Conservation (phyloP, 2,329 filamentous ascomycete species). For the Catunica adiposa region DNA sequence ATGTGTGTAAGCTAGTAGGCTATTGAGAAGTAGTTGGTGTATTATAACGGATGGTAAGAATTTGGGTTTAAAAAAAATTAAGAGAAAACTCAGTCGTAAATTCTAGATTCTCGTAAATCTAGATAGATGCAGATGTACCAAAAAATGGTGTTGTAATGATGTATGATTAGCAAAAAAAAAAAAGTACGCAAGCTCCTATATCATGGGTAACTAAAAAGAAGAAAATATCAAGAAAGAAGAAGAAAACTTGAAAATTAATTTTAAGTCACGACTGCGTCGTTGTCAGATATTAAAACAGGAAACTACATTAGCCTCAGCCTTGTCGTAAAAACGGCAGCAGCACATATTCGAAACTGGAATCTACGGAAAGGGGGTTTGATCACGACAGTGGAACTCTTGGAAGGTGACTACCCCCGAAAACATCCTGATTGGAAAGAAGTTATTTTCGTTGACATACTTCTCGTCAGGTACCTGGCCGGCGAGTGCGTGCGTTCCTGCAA, state of each 20-base stretch:
- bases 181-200: neutral
- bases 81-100: neutral
- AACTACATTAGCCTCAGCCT: neutral
- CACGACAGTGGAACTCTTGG: neutral
- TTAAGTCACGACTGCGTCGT: too few species aligned
- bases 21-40: too few species aligned
- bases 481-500: neutral
- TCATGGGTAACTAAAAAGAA: neutral
- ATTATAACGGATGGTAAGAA: too few species aligned
- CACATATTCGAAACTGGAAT: neutral
- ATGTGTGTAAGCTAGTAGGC: too few species aligned
- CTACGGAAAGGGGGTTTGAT: neutral
- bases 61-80: neutral
- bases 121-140: neutral
- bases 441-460: neutral
- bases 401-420: neutral
- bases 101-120: neutral
- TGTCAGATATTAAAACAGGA: neutral
- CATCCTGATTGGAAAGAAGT: neutral
- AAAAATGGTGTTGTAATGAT: neutral
- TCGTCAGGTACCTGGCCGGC: neutral
- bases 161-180: neutral
- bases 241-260: neutral
- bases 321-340: neutral
- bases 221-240: neutral